Conservation (phyloP, 1,284 basidiomycete species). For the Vanrija pseudolonga region DNA sequence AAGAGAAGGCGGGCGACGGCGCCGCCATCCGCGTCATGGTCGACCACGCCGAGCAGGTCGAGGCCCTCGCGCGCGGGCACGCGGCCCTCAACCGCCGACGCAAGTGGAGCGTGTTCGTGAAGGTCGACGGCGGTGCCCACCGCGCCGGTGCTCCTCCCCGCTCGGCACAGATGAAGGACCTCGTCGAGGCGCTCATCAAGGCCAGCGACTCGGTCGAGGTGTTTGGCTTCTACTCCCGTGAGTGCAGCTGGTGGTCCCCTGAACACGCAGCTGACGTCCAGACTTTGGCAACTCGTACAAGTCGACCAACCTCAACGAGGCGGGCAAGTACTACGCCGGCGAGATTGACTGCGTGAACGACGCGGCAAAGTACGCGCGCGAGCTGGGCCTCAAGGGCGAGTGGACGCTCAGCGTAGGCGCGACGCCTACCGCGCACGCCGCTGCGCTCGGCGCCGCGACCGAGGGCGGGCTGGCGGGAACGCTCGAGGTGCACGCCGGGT, state of each 20-base stretch:
- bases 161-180: constrained; percentile 57
- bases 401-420: constrained; percentile 74
- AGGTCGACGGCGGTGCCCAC: constrained; percentile 74
- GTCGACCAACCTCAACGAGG: constrained; percentile 62
- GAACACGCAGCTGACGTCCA: constrained; percentile 4
- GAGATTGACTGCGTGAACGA: constrained; percentile 69
- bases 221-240: constrained; percentile 78
- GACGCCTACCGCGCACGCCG: constrained; percentile 77
- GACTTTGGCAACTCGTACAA: constrained; percentile 61
- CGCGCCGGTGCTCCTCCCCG: constrained; percentile 70
- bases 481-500: constrained; percentile 68
- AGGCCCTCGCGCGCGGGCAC: constrained; percentile 57
- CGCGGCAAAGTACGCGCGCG: constrained; percentile 60
- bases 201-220: constrained; percentile 53
- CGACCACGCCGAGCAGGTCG: constrained; percentile 70
- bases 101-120: constrained; percentile 72
- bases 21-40: constrained; percentile 65
- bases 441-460: constrained; percentile 25
- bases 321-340: constrained; percentile 62
- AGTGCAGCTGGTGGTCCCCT: constrained; percentile 1
- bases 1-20: constrained; percentile 57
- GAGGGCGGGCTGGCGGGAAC: constrained; percentile 33
- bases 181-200: constrained; percentile 56
- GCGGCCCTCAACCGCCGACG: constrained; percentile 36
- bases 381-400: constrained; percentile 40